Evolutionary conservation across 2,329 filamentous ascomycete genomes (phyloP).

Genomic region (Calonectria hawksworthii): DNA sequence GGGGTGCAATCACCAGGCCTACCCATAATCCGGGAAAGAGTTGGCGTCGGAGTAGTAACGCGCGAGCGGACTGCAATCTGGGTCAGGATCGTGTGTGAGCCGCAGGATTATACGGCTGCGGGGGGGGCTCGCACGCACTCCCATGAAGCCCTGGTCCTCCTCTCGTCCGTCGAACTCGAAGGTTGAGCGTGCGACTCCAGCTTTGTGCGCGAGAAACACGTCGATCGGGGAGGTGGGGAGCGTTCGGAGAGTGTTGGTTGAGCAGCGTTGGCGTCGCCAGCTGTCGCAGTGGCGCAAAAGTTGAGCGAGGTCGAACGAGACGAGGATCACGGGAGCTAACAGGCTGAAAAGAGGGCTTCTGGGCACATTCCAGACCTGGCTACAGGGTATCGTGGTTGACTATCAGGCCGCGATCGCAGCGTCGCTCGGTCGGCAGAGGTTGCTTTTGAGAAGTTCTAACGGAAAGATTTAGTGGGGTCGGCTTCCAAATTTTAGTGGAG

Average conservation of each 20-base stretch:
- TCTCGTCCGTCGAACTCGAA: conserved; percentile 34
- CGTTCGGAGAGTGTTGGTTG: neutral
- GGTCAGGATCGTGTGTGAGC: conserved; percentile 27
- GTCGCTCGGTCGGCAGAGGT: conserved; percentile 17
- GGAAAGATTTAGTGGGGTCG: conserved; percentile 37
- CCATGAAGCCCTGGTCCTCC: conserved; percentile 46
- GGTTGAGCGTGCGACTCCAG: conserved; percentile 46
- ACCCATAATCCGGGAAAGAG: conserved; percentile 61
- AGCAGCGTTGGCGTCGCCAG: neutral
- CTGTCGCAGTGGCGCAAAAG: neutral
- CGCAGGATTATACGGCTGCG: conserved; percentile 7
- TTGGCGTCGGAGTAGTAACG: conserved; percentile 54
- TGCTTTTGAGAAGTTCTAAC: conserved; percentile 24
- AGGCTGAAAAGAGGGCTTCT: neutral
- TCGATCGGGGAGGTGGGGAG: conserved; percentile 27
- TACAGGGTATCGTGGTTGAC: conserved; percentile 7
- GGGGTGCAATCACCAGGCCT: conserved; percentile 33
- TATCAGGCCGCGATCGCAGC: neutral
- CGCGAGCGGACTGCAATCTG: conserved; percentile 47
- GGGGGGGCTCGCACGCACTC: conserved; percentile 47
- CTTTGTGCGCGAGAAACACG: conserved; percentile 42
- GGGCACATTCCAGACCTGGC: conserved; percentile 13
- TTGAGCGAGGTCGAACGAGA: neutral
- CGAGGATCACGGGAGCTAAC: neutral
- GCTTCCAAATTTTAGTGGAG: conserved; percentile 38